phyloP scores from a whole-genome alignment of 495 filamentous ascomycete genomes.

The Massariosphaeria phaeospora region DNA sequence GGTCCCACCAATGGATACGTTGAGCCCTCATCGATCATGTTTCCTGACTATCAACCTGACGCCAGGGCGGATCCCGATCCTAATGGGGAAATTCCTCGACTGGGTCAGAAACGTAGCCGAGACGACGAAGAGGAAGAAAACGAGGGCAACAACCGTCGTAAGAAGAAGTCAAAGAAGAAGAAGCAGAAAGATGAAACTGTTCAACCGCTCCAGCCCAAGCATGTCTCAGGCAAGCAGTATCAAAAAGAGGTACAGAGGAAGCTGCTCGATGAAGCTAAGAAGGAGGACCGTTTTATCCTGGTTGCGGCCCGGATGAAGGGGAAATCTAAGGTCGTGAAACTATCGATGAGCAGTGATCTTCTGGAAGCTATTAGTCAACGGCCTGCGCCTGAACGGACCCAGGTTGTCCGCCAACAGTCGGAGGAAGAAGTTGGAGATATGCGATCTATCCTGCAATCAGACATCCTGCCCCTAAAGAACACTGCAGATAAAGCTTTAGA shows the following conservation, averaged over 20 bases:
- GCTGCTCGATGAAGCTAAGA: slow-evolving; percentile 40
- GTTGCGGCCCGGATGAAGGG: slow-evolving; percentile 37
- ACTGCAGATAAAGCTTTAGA: neutral
- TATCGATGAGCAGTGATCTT: slow-evolving; percentile 24
- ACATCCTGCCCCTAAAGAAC: slow-evolving; percentile 22
- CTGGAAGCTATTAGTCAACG: slow-evolving; percentile 15
- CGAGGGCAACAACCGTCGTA: slow-evolving; percentile 10
- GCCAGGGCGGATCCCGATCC: slow-evolving; percentile 20
- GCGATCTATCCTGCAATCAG: slow-evolving; percentile 32
- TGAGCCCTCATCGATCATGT: slow-evolving; percentile 39
- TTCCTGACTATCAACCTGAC: slow-evolving; percentile 21
- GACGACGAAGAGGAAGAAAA: slow-evolving; percentile 32
- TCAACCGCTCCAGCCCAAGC: slow-evolving; percentile 30
- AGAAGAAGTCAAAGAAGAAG: slow-evolving; percentile 31
- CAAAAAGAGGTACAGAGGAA: slow-evolving; percentile 39
- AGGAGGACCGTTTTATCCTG: slow-evolving; percentile 38
- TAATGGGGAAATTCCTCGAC: slow-evolving; percentile 21
- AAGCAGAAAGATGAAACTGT: slow-evolving; percentile 29
- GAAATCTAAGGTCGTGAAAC: slow-evolving; percentile 38
- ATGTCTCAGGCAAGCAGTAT: slow-evolving; percentile 38
- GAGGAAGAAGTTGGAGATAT: slow-evolving; percentile 10
- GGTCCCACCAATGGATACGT: slow-evolving; percentile 19
- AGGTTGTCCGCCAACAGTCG: neutral
- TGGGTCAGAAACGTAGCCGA: slow-evolving; percentile 28
- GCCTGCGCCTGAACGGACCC: neutral